Evolutionary conservation across 1,284 basidiomycete species (phyloP).

Genomic region (Macrocystidia cucumis): DNA sequence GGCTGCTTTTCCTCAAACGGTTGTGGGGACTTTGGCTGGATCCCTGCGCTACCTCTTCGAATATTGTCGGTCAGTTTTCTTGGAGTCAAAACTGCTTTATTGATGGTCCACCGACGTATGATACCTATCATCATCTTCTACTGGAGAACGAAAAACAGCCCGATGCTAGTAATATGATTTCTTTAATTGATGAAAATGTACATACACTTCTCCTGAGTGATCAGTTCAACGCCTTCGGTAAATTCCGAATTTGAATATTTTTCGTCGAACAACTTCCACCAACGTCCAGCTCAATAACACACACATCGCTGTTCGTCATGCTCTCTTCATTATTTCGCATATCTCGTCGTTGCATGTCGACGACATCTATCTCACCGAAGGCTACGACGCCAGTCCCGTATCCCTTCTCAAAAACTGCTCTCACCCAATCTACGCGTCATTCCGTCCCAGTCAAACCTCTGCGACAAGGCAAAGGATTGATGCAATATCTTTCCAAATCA

Average conservation of each 20-base stretch:
- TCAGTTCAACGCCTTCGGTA: too few relatives aligned
- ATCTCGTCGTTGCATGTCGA: conserved; percentile 34
- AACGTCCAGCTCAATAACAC: too few relatives aligned
- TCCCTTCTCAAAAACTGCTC: conserved; percentile 68
- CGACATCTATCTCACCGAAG: conserved; percentile 24
- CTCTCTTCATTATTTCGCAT: conserved; percentile 21
- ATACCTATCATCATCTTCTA: too few relatives aligned
- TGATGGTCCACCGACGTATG: too few relatives aligned
- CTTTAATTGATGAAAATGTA: too few relatives aligned
- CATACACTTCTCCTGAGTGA: too few relatives aligned
- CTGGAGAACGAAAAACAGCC: too few relatives aligned
- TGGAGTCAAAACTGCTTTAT: too few relatives aligned
- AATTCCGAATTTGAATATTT: conserved; percentile 8
- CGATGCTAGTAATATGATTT: too few relatives aligned
- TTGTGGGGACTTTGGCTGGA: too few relatives aligned
- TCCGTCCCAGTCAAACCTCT: conserved; percentile 37
- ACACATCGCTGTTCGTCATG: conserved; percentile 19
- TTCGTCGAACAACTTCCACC: not conserved
- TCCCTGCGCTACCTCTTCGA: too few relatives aligned
- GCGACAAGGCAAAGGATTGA: conserved; percentile 68
- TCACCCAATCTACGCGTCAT: conserved; percentile 41
- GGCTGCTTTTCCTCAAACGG: conserved; percentile 16
- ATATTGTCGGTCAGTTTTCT: too few relatives aligned
- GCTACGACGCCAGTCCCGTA: conserved; percentile 35
- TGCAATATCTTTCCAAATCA: conserved; percentile 64